Conservation (phyloP, 257 asterid species). For the Capsicum rhomboideum region DNA sequence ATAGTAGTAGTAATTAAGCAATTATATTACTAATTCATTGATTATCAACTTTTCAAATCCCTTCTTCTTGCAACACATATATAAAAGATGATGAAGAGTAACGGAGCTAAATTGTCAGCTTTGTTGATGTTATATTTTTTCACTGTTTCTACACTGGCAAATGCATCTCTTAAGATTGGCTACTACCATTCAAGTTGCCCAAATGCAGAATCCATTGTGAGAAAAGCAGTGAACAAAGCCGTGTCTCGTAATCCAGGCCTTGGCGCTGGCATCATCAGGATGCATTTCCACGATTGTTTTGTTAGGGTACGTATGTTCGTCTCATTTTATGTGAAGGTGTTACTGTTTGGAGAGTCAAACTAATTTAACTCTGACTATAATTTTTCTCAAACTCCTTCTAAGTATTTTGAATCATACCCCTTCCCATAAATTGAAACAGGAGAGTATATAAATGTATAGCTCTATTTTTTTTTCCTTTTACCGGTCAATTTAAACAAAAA, state of each 20-base stretch:
- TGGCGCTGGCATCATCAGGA: slow-evolving; percentile 30
- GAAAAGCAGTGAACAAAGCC: slow-evolving; percentile 21
- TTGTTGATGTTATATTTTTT: neutral
- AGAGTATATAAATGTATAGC: no score
- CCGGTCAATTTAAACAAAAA: no score
- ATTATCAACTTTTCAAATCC: neutral
- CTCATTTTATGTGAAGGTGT: neutral
- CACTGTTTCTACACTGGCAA: neutral
- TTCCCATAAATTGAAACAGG: no score
- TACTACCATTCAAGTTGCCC: slow-evolving; percentile 28
- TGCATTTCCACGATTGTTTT: slow-evolving; percentile 45
- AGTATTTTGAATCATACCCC: neutral
- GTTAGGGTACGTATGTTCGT: slow-evolving; percentile 24
- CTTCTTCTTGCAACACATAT: neutral
- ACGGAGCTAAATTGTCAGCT: neutral
- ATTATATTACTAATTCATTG: neutral
- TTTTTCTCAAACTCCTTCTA: neutral
- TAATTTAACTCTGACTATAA: neutral
- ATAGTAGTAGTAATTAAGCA: neutral
- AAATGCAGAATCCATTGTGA: slow-evolving; percentile 25
- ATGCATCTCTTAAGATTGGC: slow-evolving; percentile 16
- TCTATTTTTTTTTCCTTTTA: no score
- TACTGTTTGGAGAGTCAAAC: neutral
- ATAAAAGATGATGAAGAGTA: neutral
- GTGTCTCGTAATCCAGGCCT: slow-evolving; percentile 27